Conservation (phyloP, 2,329 filamentous ascomycete genomes). For the Calonectria pteridis region DNA sequence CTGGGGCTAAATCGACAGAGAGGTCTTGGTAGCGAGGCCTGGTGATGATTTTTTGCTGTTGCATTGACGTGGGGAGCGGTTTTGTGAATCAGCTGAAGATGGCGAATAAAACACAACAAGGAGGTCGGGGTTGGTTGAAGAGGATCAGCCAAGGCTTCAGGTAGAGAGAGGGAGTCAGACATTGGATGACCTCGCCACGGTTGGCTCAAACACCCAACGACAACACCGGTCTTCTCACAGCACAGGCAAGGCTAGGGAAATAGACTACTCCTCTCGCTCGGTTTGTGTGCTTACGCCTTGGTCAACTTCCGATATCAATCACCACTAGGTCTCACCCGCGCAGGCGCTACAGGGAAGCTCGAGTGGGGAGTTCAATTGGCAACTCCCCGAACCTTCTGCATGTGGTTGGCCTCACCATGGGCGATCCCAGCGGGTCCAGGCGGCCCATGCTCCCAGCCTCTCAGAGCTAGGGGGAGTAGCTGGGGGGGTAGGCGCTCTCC, state of each 20-base stretch:
- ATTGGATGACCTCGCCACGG: background rate
- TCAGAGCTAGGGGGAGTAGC: background rate
- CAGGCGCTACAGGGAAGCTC: background rate
- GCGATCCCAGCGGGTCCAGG: background rate
- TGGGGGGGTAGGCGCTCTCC: background rate
- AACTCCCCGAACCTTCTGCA: slow-evolving; percentile 7
- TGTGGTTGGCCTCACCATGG: background rate
- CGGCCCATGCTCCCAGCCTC: background rate
- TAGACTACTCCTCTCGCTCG: background rate
- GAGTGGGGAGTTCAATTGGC: slow-evolving; percentile 8
- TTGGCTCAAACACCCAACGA: background rate
- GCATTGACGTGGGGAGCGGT: background rate
- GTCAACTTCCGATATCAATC: slow-evolving; percentile 6
- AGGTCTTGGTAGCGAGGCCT: background rate
- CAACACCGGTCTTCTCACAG: background rate
- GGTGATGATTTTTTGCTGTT: background rate
- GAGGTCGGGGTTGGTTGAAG: background rate
- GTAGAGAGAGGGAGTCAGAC: background rate
- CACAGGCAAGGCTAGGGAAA: background rate
- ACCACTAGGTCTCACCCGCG: background rate
- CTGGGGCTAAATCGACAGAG: background rate
- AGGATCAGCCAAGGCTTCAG: background rate
- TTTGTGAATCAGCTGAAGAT: background rate
- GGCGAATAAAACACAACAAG: background rate
- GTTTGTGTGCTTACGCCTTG: too few species aligned